A percentile compares a stretch with the other conserved stretches of the same genome.
Evolutionary conservation across 805 yeast species (phyloP).

Genomic region (Candida coleopterorum): DNA sequence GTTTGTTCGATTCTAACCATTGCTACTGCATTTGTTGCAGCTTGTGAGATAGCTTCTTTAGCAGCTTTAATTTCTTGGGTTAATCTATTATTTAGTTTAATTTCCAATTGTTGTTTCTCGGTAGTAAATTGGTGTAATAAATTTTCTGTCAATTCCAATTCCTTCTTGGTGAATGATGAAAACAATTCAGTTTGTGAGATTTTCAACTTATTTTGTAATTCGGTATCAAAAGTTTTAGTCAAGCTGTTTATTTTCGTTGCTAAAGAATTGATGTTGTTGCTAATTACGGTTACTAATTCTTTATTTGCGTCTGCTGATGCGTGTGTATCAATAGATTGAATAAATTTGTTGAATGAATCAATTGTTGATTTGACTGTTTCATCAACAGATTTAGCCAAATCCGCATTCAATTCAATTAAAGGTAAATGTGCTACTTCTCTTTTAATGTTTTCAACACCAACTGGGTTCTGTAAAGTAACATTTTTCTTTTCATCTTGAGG

Average conservation of each 20-base stretch:
- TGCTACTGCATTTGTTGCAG: conserved; percentile 69
- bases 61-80: conserved; percentile 63
- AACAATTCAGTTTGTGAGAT: conserved; percentile 36
- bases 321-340: conserved; percentile 29
- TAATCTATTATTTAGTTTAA: conserved; percentile 55
- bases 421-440: conserved; percentile 30
- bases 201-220: conserved; percentile 30
- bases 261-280: conserved; percentile 27
- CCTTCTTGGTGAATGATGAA: conserved; percentile 39
- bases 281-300: conserved; percentile 26
- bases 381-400: conserved; percentile 23
- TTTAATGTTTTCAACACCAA: conserved; percentile 29
- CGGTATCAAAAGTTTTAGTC: conserved; percentile 32
- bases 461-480: conserved; percentile 34
- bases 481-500: conserved; percentile 2
- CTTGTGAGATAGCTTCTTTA: conserved; percentile 56
- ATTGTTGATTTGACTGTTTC: conserved; percentile 30
- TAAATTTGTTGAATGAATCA: conserved; percentile 35
- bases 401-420: conserved; percentile 23
- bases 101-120: conserved; percentile 58
- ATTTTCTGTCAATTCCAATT: conserved; percentile 53
- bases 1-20: conserved; percentile 66
- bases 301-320: conserved; percentile 21
- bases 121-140: conserved; percentile 57
- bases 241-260: conserved; percentile 28